Evolutionary conservation across 2,329 filamentous ascomycete species (phyloP).

Genomic region (Pseudogymnoascus sp.): DNA sequence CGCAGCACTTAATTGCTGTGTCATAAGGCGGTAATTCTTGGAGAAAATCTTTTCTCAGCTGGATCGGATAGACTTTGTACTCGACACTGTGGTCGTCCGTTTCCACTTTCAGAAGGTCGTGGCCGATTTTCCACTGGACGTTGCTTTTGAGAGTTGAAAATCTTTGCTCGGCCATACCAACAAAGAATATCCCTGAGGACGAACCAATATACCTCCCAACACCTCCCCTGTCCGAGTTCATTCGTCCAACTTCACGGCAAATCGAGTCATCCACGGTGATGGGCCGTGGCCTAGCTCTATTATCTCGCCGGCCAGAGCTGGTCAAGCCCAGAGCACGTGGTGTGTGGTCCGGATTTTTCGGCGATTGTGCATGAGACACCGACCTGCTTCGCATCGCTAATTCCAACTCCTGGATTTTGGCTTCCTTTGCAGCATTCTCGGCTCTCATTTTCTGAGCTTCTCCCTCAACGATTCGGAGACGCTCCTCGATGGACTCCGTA

Average conservation of each 20-base stretch:
- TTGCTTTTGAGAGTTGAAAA: constrained; percentile 10
- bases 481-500: constrained; percentile 15
- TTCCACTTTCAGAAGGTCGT: constrained; percentile 14
- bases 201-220: constrained; percentile 15
- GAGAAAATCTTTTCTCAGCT: not conserved
- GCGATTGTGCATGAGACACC: constrained; percentile 3
- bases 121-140: constrained; percentile 9
- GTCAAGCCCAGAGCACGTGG: not conserved
- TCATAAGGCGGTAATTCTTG: constrained; percentile 10
- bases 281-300: not conserved
- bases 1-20: constrained; percentile 11
- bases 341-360: not conserved
- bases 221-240: constrained; percentile 12
- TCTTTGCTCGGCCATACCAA: constrained; percentile 13
- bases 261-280: constrained; percentile 12
- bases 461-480: constrained; percentile 13
- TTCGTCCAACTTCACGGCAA: constrained; percentile 14
- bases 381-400: not conserved
- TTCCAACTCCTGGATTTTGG: constrained; percentile 14
- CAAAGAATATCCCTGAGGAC: constrained; percentile 14
- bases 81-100: constrained; percentile 12
- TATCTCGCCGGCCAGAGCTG: not conserved
- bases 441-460: constrained; percentile 12
- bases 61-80: constrained; percentile 9
- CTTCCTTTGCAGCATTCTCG: constrained; percentile 11